phyloP scores from a whole-genome alignment of 164 flowering plant genomes.

The grape (Vitis vinifera) region ASM3070453v1 NC_081811.1:7868001-7868500 shows the following conservation, averaged over 20 bases:
- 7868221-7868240: slow-evolving; percentile 80
- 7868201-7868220: slow-evolving; percentile 92
- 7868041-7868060: slow-evolving; percentile 85
- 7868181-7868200: slow-evolving; percentile 83
- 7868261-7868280: slow-evolving; percentile 90
- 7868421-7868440: slow-evolving; percentile 61
- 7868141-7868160: slow-evolving; percentile 82
- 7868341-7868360: slow-evolving; percentile 84
- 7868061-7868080: slow-evolving; percentile 77
- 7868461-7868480: background rate
- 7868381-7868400: slow-evolving; percentile 93
- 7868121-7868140: slow-evolving; percentile 85
- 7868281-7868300: slow-evolving; percentile 85
- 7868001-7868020: slow-evolving; percentile 81
- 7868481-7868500: background rate
- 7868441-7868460: slow-evolving; percentile 8
- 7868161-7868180: slow-evolving; percentile 93
- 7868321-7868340: slow-evolving; percentile 86
- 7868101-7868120: slow-evolving; percentile 96
- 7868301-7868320: slow-evolving; percentile 74
- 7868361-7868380: slow-evolving; percentile 87
- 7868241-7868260: slow-evolving; percentile 70
- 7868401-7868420: slow-evolving; percentile 70
- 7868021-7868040: slow-evolving; percentile 74
- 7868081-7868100: slow-evolving; percentile 77